Base-by-base conservation (phyloP, 495 filamentous ascomycete genomes). In the Penicillium coprophilum region DNA sequence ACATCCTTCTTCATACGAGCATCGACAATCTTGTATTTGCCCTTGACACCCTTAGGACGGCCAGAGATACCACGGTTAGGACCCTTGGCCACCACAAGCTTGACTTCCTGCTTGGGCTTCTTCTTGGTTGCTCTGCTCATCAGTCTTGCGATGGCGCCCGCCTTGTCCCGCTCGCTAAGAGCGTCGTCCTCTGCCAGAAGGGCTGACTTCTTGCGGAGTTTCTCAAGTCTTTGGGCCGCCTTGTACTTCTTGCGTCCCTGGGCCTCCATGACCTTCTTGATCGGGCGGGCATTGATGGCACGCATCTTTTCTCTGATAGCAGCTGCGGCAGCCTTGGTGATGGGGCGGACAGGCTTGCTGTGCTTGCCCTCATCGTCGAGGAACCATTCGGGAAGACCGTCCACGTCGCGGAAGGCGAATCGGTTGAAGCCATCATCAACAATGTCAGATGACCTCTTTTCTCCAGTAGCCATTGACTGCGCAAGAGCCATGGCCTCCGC, bases 401-500 rank as follows among this genome's bases (percentile, higher is more conserved):
- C 95, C 11, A 82, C 78, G 67, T 99, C 92, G 39, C 90, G 90
- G 80, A 96, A 91, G 12, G 91, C 81, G 64, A 87, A 89, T 64
- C 92, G 92, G 78, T 95, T 96, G 81, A 91, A 99, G 34, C 85
- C 85, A 50, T 97, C 93, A 67, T 99, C 95, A 27, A 92, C 71
- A 2, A 96, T 71, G 64, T 96, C 89, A 47, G 84, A 66, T 21
- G 80, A 85, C 10, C 86, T 87, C 68, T 87, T 92, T 64, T 94
- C 80, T 21, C 95, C 95, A 0, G 85, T 87, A 21, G 91, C 94
- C 55, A 99, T 84, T 64, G 89, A 82, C 53, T 97, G 94, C 2
- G 94, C 94, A n/a, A 99, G 80, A 8, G 91, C 91, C 94, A 99
- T 99, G 56, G 94, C 94, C 77, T 99, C 95, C 19, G 92, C 94